Evolutionary conservation across 179 eudicot species (phyloP).

Genomic region (Heliamphora pulchella): DNA sequence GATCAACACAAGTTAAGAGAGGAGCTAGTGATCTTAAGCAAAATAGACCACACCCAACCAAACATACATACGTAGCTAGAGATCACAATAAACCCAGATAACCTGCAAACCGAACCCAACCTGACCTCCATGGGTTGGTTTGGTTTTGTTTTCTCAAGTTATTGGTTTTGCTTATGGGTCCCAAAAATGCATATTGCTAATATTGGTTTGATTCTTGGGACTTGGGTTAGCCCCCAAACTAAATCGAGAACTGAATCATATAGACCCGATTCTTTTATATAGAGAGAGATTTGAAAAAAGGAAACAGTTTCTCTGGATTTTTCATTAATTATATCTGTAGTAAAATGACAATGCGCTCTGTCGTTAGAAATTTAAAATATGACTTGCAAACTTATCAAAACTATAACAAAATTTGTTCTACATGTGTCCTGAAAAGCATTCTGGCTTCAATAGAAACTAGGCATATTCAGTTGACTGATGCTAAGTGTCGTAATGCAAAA

Average conservation of each 20-base stretch:
- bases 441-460: constrained; percentile 6
- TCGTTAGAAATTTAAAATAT: neutral
- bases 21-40: neutral
- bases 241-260: too few species aligned
- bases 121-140: too few species aligned
- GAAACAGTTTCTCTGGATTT: too few species aligned
- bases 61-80: neutral
- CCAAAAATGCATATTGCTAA: too few species aligned
- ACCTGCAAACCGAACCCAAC: too few species aligned
- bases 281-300: too few species aligned
- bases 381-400: neutral
- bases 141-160: too few species aligned
- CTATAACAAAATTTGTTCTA: neutral
- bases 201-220: too few species aligned
- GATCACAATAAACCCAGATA: too few species aligned
- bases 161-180: too few species aligned
- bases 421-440: neutral
- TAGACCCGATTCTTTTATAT: too few species aligned
- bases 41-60: neutral
- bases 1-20: neutral
- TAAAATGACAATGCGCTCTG: neutral
- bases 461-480: neutral
- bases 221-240: too few species aligned
- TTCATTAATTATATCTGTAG: neutral
- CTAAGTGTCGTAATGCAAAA: neutral